phyloP scores from a whole-genome alignment of 2,329 filamentous ascomycete genomes.

The Exophiala viscosa region DNA sequence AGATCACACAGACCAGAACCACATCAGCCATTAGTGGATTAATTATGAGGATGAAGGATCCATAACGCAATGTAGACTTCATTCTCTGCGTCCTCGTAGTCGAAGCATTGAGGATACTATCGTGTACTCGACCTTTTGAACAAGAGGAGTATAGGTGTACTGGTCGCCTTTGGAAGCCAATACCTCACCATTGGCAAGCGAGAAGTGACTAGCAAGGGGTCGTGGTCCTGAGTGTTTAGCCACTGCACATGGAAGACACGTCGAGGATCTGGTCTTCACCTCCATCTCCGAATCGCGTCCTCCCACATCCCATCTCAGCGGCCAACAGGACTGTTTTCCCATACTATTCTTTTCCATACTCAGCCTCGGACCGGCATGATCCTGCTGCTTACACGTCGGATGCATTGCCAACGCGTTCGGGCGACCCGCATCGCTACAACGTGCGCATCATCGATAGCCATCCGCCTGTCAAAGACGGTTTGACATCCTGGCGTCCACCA shows the following conservation, averaged over 20 bases:
- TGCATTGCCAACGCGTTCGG: slow-evolving; percentile 7
- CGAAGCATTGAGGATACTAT: too few species aligned
- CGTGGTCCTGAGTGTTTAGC: slow-evolving; percentile 9
- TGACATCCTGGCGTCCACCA: slow-evolving; percentile 16
- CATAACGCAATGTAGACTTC: neutral
- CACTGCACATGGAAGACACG: slow-evolving; percentile 12
- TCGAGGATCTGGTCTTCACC: slow-evolving; percentile 5
- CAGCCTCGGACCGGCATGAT: slow-evolving; percentile 8
- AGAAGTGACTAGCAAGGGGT: slow-evolving; percentile 17
- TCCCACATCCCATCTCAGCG: neutral
- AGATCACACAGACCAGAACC: slow-evolving; percentile 10
- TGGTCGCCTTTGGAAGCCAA: neutral
- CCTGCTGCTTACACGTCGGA: slow-evolving; percentile 6
- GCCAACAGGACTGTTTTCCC: slow-evolving; percentile 5
- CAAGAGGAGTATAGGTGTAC: too few species aligned
- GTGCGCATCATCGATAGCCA: slow-evolving; percentile 10
- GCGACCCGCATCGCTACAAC: slow-evolving; percentile 12
- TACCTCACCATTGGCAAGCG: slow-evolving; percentile 22
- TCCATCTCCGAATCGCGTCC: slow-evolving; percentile 8
- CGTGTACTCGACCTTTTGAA: too few species aligned
- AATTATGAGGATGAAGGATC: too few species aligned
- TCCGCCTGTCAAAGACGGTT: slow-evolving; percentile 11
- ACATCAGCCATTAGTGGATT: too few species aligned
- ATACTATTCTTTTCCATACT: slow-evolving; percentile 7
- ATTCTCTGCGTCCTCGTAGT: neutral